Base-by-base conservation (phyloP, 805 yeast species). In the Monosporozyma yasuniensis region DNA sequence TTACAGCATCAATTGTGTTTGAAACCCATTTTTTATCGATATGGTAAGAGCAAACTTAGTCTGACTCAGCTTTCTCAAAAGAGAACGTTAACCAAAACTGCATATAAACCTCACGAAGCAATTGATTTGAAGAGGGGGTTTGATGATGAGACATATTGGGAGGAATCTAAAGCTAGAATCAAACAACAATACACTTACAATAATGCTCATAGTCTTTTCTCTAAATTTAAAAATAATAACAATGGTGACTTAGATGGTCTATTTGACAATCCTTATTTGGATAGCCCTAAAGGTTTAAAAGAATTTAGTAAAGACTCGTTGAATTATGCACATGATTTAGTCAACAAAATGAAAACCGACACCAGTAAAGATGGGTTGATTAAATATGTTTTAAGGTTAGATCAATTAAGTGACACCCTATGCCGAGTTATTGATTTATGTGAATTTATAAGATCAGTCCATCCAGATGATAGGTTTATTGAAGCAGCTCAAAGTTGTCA, bases 371-470 rank as follows among this genome's bases (percentile, higher is more conserved):
- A 71, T 9, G 86, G 78, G 1, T 59, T 75, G 19, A 56, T 58
- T 16, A 65, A 71, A 4, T 87, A 79, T 48, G 77, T 91, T 48
- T 62, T 78, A 42, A 79, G 81, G 47, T 70, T 93, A 54, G 99
- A 93, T 63, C 79, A 88, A 56, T 69, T 93, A 38, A 85, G 96
- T 60, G 98, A 93, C 62, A 78, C 84, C 27, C 68, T 93, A 28
- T 93, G 99, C 63, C 78, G 96, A 50, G 97, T 88, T 5, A 90
- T 93, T 39, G 99, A 93, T 66, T 76, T 91, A 46, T 91, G 96
- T 35, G 98, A 90, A 58, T 91, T 91, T 68, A 80, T 93, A 27
- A 72, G 98, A 44, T 89, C 88, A 22, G 81, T 84, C 1, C 98
- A 91, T 63, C 97, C 98, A 0, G 77, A 82, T 54, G 71, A 71